phyloP scores from a whole-genome alignment of 352 stramenopile genomes.

The Phytophthora niederhauseri region DNA sequence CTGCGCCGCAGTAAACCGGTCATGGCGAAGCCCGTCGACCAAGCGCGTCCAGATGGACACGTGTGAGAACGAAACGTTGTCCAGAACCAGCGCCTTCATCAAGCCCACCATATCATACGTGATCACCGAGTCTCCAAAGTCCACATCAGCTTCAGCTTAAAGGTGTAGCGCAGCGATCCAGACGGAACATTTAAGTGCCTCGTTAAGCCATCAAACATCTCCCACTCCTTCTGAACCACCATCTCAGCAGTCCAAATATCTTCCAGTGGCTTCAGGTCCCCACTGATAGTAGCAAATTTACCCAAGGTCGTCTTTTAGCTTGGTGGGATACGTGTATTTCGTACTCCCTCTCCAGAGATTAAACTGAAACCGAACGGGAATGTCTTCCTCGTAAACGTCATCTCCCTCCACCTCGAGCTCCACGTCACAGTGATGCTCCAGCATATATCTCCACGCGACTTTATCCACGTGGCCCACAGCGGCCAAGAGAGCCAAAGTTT shows the following conservation, averaged over 20 bases:
- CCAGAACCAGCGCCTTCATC: not conserved
- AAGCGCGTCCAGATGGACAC: not conserved
- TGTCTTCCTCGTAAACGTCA: not conserved
- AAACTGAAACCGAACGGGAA: not conserved
- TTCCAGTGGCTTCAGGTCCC: not conserved
- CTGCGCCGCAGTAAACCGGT: too few species aligned
- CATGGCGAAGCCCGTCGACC: too few species aligned
- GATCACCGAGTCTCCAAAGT: not conserved
- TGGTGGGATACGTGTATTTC: not conserved
- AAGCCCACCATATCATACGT: not conserved
- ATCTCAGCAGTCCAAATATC: not conserved
- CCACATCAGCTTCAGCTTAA: not conserved
- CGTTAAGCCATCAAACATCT: not conserved
- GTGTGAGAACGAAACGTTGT: not conserved
- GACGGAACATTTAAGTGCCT: not conserved
- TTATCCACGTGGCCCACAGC: not conserved
- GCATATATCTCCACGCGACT: not conserved
- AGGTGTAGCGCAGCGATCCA: not conserved
- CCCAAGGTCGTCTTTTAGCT: not conserved
- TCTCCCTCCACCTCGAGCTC: not conserved
- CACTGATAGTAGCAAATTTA: too few species aligned
- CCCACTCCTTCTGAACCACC: not conserved
- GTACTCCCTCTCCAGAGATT: not conserved
- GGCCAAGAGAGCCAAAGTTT: not conserved
- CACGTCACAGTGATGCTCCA: not conserved